These are phyloP conservation scores for Ceratocystis colombiana DNA, from an alignment of 2,329 filamentous ascomycete genomes.

Conservation along the genomic window DNA sequence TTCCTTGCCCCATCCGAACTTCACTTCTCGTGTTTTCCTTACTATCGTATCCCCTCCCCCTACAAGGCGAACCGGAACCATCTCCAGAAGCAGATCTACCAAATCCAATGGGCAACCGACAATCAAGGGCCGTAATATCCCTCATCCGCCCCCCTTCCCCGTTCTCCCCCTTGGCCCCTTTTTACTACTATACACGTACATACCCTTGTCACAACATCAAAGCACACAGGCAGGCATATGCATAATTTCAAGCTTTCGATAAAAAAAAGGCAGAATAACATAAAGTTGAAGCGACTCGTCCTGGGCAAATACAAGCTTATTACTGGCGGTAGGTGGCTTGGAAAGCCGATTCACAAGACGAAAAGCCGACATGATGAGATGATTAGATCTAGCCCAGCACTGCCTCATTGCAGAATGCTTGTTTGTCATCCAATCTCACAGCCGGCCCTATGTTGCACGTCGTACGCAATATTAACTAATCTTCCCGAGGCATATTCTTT, in stretches of 20 bases:
- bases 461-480: neutral
- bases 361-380: neutral
- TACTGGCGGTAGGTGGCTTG: neutral
- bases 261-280: neutral
- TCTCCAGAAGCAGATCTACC: neutral
- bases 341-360: neutral
- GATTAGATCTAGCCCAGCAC: neutral
- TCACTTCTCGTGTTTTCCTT: neutral
- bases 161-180: neutral
- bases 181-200: neutral
- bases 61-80: neutral
- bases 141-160: neutral
- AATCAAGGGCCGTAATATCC: neutral
- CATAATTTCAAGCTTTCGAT: neutral
- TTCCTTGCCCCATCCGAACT: slow-evolving; percentile 9
- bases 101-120: neutral
- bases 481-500: neutral
- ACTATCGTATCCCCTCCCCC: neutral
- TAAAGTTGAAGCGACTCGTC: neutral
- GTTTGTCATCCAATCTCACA: slow-evolving; percentile 11
- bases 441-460: neutral
- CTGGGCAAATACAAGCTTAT: neutral
- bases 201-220: neutral
- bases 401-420: slow-evolving; percentile 5
- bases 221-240: slow-evolving; percentile 3